Base-by-base conservation (phyloP, 768 basidiomycete species). In the Paxillus rubicundulus region DNA sequence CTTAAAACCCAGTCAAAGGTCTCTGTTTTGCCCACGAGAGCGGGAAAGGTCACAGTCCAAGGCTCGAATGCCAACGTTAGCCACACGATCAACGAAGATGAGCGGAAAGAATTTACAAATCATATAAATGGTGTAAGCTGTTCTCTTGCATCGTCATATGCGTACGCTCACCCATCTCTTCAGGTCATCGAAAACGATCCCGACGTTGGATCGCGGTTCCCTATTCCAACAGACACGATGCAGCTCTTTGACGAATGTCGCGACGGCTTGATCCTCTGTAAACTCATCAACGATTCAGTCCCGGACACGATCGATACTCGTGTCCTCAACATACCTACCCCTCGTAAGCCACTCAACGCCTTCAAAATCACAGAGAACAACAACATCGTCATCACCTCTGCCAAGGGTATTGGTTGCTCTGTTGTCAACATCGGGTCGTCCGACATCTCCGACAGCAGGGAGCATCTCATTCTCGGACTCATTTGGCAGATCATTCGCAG, bases 321-420 rank as follows among this genome's bases (percentile, higher is more conserved):
- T 79, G 97, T 99, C 7, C 79, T 99, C 61, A 98, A 99, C 78
- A 96, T 89, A 70, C 83, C 94, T 0, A 78, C 79, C 3, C 59
- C 80, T 3, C 81, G 83, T 36, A 96, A 93, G 72, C 82, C 89
- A 0, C 79, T 99, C 43, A 99, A 99, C 66, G 92, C 92, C 0
- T 99, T 99, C 82, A 94, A 99, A 65, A 98, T 98, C 63, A 98
- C 97, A 0, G 97, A 99, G 70, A 98, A 98, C 77, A 98, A 99
- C 79, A 99, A 98, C 72, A 97, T 99, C 65, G 96, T 98, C 65
- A 97, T 99, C 72, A 89, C 92, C 12, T 98, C 97, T 21, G 86
- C 96, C 34, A 98, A 98, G 74, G 95, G 89, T 69, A 98, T 99
- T 59, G 96, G 97, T 34, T 97, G 97, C 66, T 96, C 92, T 2